Evolutionary conservation across 495 filamentous ascomycete genomes (phyloP).

Genomic region (Monascus purpureus): DNA sequence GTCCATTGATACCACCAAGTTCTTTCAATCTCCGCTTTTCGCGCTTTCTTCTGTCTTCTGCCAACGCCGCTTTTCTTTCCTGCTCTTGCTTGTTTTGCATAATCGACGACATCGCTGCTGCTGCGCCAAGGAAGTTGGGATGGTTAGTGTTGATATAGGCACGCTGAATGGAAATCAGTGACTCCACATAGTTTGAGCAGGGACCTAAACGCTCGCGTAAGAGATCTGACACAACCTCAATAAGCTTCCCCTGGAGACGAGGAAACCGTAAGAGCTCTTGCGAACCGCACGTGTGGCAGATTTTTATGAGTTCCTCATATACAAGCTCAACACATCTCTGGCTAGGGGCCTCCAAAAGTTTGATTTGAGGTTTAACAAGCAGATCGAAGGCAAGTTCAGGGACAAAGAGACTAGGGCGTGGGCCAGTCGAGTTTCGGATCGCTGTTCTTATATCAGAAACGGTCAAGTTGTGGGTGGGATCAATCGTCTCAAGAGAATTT

Average conservation of each 20-base stretch:
- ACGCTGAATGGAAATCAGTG: constrained; percentile 89
- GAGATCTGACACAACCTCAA: constrained; percentile 95
- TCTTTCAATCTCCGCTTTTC: constrained; percentile 75
- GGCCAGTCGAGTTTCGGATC: constrained; percentile 95
- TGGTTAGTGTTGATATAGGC: constrained; percentile 99
- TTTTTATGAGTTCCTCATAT: constrained; percentile 98
- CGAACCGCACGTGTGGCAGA: constrained; percentile 95
- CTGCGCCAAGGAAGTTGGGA: constrained; percentile 94
- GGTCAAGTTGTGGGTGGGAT: constrained; percentile 87
- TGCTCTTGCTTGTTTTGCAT: constrained; percentile 88
- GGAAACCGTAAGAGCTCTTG: constrained; percentile 86
- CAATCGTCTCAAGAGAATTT: constrained; percentile 89
- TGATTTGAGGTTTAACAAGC: constrained; percentile 96
- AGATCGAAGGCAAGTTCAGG: constrained; percentile 96
- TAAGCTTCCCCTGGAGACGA: constrained; percentile 88
- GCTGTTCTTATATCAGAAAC: constrained; percentile 96
- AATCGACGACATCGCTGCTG: constrained; percentile 94
- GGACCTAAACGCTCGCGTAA: constrained; percentile 85
- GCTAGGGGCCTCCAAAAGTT: constrained; percentile 86
- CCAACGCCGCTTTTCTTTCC: constrained; percentile 63
- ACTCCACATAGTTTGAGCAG: constrained; percentile 81
- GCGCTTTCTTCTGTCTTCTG: constrained; percentile 71
- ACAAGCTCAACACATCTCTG: constrained; percentile 96
- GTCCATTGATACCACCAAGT: constrained; percentile 60
- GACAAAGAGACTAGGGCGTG: constrained; percentile 88